Evolutionary conservation across 2,329 filamentous ascomycete genomes (phyloP), one percentile per base, ranked within the genome.

Genomic region (Bisporella sp.): DNA sequence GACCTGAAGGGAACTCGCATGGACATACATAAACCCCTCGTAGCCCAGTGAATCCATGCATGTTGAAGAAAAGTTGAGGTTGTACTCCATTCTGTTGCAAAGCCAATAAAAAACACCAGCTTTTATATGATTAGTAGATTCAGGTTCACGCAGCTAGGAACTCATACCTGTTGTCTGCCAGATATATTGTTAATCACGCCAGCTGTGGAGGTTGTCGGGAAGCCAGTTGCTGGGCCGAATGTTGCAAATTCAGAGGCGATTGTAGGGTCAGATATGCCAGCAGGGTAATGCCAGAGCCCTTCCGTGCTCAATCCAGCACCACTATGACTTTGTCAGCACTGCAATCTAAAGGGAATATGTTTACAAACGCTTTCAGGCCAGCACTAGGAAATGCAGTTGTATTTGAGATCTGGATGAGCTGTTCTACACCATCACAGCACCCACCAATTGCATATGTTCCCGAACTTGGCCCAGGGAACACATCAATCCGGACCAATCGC

Each of bases 21-120:
- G 5, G 31, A 48, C 55, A 52, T 55, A 57, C 53, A 77, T 6
- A 82, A 64, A 35, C 80, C 79, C 53, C 77, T 72, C n/a, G 79
- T 82, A 37, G 81, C 62, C 79, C 79, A 83, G 56, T 75, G 74
- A 51, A 84, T 81, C 72, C 75, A 81, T 8, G 79, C 71, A 62
- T 83, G 79, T 62, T 82, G 78, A 50, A 82, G 62, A 59, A 73
- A 79, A 62, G 72, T 80, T 57, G 75, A 78, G 2, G 78, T 74
- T 12, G 71, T 56, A 52, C 63, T 67, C 70, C 68, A 71, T 44
- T 68, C 66, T 31, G 66, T 65, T 5, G 67, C 65, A 31, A 72
- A 61, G 48, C 68, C 65, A 51, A 78, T 72, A 66, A 82, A 82
- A 68, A 77, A 82, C 6, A 73, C 78, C 76, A 83, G 3, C 21